Percentiles rank a stretch among this genome's conserved stretches.
These are phyloP conservation scores for Choiromyces venosus DNA, from an alignment of 495 filamentous ascomycete genomes.

Conservation along the genomic window DNA sequence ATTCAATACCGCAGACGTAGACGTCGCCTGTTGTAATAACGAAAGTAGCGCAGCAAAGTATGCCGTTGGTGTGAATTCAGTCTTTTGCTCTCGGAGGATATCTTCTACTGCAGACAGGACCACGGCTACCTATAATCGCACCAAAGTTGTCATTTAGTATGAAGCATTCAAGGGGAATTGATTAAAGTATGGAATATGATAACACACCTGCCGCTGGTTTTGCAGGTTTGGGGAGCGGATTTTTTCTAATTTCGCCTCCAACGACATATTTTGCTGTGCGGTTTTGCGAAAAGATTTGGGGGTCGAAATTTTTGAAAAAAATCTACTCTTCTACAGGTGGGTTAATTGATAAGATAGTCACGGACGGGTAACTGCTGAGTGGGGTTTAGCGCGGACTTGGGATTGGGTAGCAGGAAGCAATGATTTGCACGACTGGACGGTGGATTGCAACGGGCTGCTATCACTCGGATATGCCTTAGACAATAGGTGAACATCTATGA, in stretches of 20 bases:
- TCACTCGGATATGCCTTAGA: too few relatives aligned
- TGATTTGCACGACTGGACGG: too few relatives aligned
- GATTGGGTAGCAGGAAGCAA: too few relatives aligned
- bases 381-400: not conserved
- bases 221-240: slow-evolving; percentile 94
- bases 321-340: slow-evolving; percentile 14
- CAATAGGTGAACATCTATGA: too few relatives aligned
- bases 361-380: slow-evolving; percentile 16
- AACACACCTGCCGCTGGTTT: slow-evolving; percentile 79
- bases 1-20: slow-evolving; percentile 60
- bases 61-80: slow-evolving; percentile 73
- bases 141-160: slow-evolving; percentile 14
- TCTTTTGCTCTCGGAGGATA: slow-evolving; percentile 78
- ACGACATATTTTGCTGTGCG: slow-evolving; percentile 43
- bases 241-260: slow-evolving; percentile 88
- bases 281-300: not conserved
- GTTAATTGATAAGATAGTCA: not conserved
- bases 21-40: slow-evolving; percentile 70
- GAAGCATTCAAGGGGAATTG: not conserved
- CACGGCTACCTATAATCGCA: slow-evolving; percentile 62
- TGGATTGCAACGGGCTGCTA: too few relatives aligned
- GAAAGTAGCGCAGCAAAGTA: slow-evolving; percentile 97
- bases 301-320: slow-evolving; percentile 12
- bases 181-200: not conserved
- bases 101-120: slow-evolving; percentile 88